Evolutionary conservation across 2,329 filamentous ascomycete species (phyloP).

Genomic region (Colletotrichum shisoi): DNA sequence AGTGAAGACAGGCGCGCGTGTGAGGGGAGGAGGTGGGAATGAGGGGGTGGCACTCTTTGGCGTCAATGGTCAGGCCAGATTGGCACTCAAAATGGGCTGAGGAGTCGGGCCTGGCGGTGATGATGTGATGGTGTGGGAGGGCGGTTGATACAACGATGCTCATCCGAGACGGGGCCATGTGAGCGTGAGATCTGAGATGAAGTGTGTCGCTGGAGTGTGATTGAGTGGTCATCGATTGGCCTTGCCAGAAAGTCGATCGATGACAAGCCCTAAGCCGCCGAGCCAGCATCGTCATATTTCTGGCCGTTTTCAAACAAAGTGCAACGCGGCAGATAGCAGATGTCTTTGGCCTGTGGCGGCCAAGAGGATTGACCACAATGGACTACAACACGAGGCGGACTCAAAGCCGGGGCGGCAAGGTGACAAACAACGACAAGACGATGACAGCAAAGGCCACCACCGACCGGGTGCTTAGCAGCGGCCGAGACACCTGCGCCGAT

Average conservation of each 20-base stretch:
- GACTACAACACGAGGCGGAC: conserved; percentile 21
- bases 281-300: conserved; percentile 6
- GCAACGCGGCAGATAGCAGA: too few species aligned
- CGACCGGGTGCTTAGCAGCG: conserved; percentile 19
- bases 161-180: conserved; percentile 28
- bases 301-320: conserved; percentile 30
- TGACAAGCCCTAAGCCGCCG: conserved; percentile 6
- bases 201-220: not conserved
- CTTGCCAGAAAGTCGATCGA: conserved; percentile 33
- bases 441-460: not conserved
- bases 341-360: conserved; percentile 14
- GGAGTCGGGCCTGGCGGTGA: conserved; percentile 11
- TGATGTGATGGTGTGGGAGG: conserved; percentile 25
- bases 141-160: not conserved
- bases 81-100: conserved; percentile 31
- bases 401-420: not conserved
- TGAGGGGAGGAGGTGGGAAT: conserved; percentile 5
- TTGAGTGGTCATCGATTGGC: conserved; percentile 22
- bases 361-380: conserved; percentile 30
- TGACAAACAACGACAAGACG: conserved; percentile 9
- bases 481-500: conserved; percentile 22
- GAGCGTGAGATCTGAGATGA: conserved; percentile 5
- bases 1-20: not conserved
- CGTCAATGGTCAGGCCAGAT: conserved; percentile 17
- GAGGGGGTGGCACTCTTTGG: conserved; percentile 29